Base-by-base conservation (phyloP, 805 yeast genomes). In the Saturnispora halmiae region DNA sequence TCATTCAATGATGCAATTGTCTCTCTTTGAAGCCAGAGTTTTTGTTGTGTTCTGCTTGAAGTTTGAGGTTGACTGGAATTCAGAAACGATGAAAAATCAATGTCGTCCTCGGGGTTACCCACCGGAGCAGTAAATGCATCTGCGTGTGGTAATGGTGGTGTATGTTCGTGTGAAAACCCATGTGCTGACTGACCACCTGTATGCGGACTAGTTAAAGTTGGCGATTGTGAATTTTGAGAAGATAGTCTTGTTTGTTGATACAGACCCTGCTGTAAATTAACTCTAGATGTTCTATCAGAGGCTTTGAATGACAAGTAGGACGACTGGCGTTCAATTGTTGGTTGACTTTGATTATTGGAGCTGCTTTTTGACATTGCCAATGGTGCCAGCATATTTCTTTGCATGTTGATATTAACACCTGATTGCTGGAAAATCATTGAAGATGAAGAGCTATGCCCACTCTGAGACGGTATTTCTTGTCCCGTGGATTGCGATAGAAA, bases 1-100 rank as follows among this genome's bases (percentile, higher is more conserved):
- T 80, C 88, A 61, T 79, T 63, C 31, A 81, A 63, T 2, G 84
- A 76, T 51, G 75, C 79, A 24, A 57, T 43, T 39, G 54, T 57
- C 49, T 82, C 90, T 48, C 90, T 66, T 56, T 82, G 94, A 26
- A 85, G 63, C 94, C 94, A 84, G 38, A 86, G 67, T 46, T 79
- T 72, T 54, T 82, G 92, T 54, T 85, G 95, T 0, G 94, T 83
- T 61, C 95, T 68, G 1, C 84, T 77, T 45, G 78, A 83, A 22
- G 64, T 56, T 39, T 63, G 64, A 1, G 60, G 59, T 45, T 42
- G 59, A 49, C 46, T 51, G 39, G 46, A 61, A 61, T 41, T 71
- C 51, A 53, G 65, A 68, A 31, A 52, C 1, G 52, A 46, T 15
- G 47, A 45, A 35, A 52, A 44, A 27, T 47, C 50, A 24, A 47